Conservation (phyloP, 345 rosid genomes). For the Iberis pinnata region DNA sequence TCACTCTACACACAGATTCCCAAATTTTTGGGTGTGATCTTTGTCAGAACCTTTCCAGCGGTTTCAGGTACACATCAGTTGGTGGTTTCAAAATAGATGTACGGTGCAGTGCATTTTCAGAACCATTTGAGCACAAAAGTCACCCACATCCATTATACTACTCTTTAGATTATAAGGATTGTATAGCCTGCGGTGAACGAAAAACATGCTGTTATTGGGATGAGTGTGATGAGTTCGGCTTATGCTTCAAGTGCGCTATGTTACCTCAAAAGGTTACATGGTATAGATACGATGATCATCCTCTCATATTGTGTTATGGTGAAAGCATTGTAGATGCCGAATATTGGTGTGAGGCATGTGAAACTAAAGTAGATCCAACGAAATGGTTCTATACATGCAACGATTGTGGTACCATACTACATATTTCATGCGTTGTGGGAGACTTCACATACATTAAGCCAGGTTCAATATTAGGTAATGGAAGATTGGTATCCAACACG, state of each 20-base stretch:
- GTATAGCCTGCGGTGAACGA: too few relatives aligned
- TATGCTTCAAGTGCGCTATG: background rate
- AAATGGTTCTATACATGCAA: constrained; percentile 16
- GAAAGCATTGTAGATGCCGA: background rate
- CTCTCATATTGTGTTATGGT: background rate
- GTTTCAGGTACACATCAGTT: too few relatives aligned
- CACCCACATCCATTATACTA: too few relatives aligned
- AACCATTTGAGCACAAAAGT: too few relatives aligned
- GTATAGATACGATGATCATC: constrained; percentile 1
- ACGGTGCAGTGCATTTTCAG: too few relatives aligned
- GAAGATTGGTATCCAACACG: background rate
- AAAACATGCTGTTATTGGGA: too few relatives aligned
- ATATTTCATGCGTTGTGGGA: constrained; percentile 8
- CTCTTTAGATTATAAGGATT: too few relatives aligned
- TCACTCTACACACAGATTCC: too few relatives aligned
- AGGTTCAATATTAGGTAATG: background rate
- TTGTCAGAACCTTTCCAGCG: too few relatives aligned
- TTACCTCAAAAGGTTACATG: constrained; percentile 1
- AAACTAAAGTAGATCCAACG: constrained; percentile 1
- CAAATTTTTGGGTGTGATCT: too few relatives aligned
- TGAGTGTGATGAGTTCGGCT: background rate
- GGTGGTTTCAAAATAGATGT: too few relatives aligned
- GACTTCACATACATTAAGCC: background rate
- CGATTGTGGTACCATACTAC: background rate
- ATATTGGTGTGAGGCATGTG: constrained; percentile 18